A percentile compares a stretch with the other conserved stretches of the same genome.
These are phyloP conservation scores for Rhizopus stolonifer DNA, from an alignment of 371 early-diverging fungal species.

Conservation along the genomic window DNA sequence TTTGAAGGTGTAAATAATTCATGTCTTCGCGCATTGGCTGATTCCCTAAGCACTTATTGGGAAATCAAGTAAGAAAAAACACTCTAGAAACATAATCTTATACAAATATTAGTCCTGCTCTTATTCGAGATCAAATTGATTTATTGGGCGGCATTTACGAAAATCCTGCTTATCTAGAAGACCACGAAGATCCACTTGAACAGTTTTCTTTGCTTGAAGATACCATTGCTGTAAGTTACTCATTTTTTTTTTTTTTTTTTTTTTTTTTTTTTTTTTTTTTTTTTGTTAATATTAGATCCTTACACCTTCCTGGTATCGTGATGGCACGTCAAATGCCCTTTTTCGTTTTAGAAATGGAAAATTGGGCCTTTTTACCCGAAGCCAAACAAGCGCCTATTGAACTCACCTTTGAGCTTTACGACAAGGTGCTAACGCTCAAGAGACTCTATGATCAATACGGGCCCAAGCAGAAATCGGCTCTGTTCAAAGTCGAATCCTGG, in stretches of 20 bases:
- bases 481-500: constrained; percentile 62
- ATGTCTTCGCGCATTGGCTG: constrained; percentile 26
- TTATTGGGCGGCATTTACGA: constrained; percentile 47
- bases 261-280: neutral
- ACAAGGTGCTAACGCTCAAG: constrained; percentile 42
- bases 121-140: constrained; percentile 28
- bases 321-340: constrained; percentile 48
- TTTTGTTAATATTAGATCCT: constrained; percentile 6
- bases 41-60: constrained; percentile 42
- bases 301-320: constrained; percentile 38
- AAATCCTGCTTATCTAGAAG: constrained; percentile 36
- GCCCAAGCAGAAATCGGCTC: constrained; percentile 33
- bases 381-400: constrained; percentile 38
- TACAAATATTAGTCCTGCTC: constrained; percentile 24
- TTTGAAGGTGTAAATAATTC: constrained; percentile 41
- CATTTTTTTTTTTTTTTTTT: constrained; percentile 6
- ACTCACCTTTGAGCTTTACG: constrained; percentile 45
- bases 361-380: constrained; percentile 37
- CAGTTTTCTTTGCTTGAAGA: constrained; percentile 34
- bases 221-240: constrained; percentile 33
- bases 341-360: constrained; percentile 46
- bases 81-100: neutral
- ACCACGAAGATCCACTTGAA: constrained; percentile 31
- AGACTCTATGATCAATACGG: constrained; percentile 42
- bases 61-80: constrained; percentile 27